Evolutionary conservation across 2,329 filamentous ascomycete species (phyloP).

Genomic region (Colletotrichum higginsianum): DNA sequence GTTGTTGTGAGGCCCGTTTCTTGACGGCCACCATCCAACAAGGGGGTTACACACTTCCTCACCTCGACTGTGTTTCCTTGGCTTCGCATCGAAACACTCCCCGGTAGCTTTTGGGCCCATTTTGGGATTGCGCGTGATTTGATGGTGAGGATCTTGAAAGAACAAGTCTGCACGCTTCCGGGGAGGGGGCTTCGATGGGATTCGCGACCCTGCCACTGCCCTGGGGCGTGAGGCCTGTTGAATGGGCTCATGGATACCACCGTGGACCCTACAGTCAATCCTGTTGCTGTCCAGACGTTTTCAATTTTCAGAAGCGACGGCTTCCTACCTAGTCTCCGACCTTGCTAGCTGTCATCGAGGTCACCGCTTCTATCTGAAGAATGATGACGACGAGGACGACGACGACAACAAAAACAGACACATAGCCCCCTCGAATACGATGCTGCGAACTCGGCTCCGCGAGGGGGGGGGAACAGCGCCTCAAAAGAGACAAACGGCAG

Average conservation of each 20-base stretch:
- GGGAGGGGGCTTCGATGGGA: conserved; percentile 8
- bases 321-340: not conserved
- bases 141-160: not conserved
- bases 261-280: not conserved
- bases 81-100: not conserved
- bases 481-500: not conserved
- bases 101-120: conserved; percentile 15
- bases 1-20: not conserved
- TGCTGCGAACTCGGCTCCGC: not conserved
- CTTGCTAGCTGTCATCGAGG: not conserved
- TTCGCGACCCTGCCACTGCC: conserved; percentile 28
- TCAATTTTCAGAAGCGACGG: not conserved
- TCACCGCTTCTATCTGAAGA: not conserved
- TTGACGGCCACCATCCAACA: not conserved
- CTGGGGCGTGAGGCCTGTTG: conserved; percentile 7
- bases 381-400: too few relatives aligned
- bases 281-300: not conserved
- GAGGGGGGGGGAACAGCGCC: not conserved
- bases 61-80: not conserved
- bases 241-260: conserved; percentile 6
- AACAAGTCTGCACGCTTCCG: conserved; percentile 6
- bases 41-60: too few relatives aligned
- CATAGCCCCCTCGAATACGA: not conserved
- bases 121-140: not conserved
- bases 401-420: not conserved